These are phyloP conservation scores for Alternaria angustiovoidea DNA, from an alignment of 2,329 filamentous ascomycete genomes.

Conservation along the genomic window DNA sequence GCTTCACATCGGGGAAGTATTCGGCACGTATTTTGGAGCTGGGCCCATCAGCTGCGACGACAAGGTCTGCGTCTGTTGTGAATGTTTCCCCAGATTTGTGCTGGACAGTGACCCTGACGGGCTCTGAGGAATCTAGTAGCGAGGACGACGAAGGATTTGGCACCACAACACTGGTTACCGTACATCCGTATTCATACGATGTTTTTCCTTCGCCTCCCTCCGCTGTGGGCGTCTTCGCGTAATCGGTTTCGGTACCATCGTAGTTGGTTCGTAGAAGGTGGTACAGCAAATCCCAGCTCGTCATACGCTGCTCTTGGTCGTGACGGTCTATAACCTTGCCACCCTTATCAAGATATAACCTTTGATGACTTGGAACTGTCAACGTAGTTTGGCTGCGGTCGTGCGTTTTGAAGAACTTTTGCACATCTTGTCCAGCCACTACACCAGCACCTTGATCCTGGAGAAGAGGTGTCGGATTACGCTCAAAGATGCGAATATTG, in stretches of 20 bases:
- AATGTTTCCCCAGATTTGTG: conserved; percentile 14
- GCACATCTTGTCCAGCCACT: conserved; percentile 30
- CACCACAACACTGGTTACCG: conserved; percentile 20
- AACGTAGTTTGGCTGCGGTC: conserved; percentile 30
- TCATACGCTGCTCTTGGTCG: conserved; percentile 34
- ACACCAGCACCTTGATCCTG: conserved; percentile 42
- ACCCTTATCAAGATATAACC: conserved; percentile 30
- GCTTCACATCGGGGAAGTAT: conserved; percentile 25
- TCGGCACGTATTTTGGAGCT: conserved; percentile 30
- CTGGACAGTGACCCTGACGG: conserved; percentile 18
- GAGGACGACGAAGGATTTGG: conserved; percentile 3
- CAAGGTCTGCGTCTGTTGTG: conserved; percentile 22
- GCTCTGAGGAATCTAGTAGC: conserved; percentile 3
- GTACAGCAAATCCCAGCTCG: conserved; percentile 42
- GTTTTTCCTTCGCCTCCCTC: conserved; percentile 21
- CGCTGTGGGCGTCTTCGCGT: conserved; percentile 20
- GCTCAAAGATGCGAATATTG: conserved; percentile 36
- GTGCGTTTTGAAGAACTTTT: conserved; percentile 32
- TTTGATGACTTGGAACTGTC: conserved; percentile 27
- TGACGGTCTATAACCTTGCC: conserved; percentile 31
- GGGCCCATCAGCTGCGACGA: conserved; percentile 39
- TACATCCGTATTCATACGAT: conserved; percentile 31
- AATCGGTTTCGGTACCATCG: conserved; percentile 33
- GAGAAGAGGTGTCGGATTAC: conserved; percentile 34
- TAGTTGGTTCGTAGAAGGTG: conserved; percentile 37